Conservation (phyloP, 176 grass and related monocot genomes). For the Phoenix roebelenii region DNA sequence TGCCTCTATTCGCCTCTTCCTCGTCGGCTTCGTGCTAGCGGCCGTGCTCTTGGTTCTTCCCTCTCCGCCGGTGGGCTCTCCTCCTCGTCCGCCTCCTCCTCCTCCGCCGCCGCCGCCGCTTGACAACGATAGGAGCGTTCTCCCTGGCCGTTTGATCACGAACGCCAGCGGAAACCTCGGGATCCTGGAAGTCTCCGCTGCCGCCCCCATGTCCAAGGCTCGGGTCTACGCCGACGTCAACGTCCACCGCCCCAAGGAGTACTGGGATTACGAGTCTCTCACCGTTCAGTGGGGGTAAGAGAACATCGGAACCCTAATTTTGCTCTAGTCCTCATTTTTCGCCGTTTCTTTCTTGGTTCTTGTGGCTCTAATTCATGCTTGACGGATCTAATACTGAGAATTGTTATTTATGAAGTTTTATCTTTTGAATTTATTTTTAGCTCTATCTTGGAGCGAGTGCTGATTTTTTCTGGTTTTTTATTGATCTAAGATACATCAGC, state of each 20-base stretch:
- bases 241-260: slow-evolving; percentile 16
- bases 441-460: no score
- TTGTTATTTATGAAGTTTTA: no score
- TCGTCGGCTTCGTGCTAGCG: neutral
- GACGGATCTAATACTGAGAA: no score
- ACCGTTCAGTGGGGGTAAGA: slow-evolving; percentile 10
- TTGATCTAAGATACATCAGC: no score
- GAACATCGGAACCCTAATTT: neutral
- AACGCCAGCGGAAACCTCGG: neutral
- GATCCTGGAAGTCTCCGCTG: neutral
- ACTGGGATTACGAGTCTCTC: slow-evolving; percentile 18
- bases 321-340: neutral
- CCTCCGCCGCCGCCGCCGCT: no score
- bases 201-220: slow-evolving; percentile 4
- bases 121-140: no score
- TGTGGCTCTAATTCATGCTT: no score
- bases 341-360: neutral
- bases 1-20: neutral
- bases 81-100: neutral
- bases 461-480: no score
- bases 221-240: neutral
- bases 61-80: neutral
- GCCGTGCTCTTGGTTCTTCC: neutral
- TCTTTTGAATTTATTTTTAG: no score
- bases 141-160: neutral